A percentile compares a stretch with the other conserved stretches of the same genome.
Conservation (phyloP, 73 alveolate species). For the Paramecium tetraurelia region DNA sequence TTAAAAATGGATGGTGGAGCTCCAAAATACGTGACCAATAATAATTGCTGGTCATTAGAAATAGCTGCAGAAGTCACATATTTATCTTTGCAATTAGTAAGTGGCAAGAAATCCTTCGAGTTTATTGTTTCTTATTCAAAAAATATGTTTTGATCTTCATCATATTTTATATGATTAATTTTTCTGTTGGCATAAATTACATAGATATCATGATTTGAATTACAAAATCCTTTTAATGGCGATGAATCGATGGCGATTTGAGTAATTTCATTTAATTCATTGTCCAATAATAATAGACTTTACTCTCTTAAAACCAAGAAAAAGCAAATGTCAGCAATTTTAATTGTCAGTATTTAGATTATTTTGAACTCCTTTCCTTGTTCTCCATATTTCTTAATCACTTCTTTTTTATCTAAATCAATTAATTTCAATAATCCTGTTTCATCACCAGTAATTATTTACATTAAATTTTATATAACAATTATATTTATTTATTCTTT, state of each 20-base stretch:
- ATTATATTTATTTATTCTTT: neutral
- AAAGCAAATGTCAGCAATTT: neutral
- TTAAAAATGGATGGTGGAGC: neutral
- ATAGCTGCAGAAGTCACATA: neutral
- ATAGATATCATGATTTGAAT: neutral
- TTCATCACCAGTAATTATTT: conserved; percentile 50
- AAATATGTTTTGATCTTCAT: neutral
- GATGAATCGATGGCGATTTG: neutral
- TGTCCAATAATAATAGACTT: neutral
- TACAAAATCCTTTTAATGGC: neutral
- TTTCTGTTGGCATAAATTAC: neutral
- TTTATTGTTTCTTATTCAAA: neutral
- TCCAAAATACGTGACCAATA: neutral
- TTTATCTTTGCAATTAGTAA: neutral
- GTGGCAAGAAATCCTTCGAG: neutral
- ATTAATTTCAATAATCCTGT: conserved; percentile 15
- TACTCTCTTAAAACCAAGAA: neutral
- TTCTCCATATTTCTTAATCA: neutral
- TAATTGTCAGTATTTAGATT: neutral
- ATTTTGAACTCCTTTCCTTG: neutral
- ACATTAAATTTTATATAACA: conserved; percentile 11
- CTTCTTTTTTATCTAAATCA: conserved; percentile 24
- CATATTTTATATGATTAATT: neutral
- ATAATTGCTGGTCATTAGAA: neutral
- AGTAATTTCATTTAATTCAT: neutral